Conservation (phyloP, 1,284 basidiomycete species). For the Ganoderma meredithae region DNA sequence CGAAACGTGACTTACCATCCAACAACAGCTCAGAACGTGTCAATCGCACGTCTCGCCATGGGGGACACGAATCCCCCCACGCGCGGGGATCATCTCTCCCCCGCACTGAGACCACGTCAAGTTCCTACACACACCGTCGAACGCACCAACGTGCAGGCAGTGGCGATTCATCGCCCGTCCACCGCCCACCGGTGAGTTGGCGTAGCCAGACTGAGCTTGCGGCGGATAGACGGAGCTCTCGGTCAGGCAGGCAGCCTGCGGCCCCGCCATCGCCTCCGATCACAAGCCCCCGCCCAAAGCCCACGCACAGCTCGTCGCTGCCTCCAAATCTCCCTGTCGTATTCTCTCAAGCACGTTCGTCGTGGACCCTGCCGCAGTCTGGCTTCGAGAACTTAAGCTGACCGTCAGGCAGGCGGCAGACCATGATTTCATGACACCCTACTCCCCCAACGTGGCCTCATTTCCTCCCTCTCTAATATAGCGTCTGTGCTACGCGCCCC, state of each 20-base stretch:
- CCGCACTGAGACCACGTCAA: conserved; percentile 23
- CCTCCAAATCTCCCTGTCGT: conserved; percentile 27
- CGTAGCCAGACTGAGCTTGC: conserved; percentile 19
- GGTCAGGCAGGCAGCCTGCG: conserved; percentile 3
- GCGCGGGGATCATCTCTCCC: conserved; percentile 25
- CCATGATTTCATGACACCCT: conserved; percentile 33
- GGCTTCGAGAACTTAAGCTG: conserved; percentile 37
- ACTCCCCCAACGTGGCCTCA: not conserved
- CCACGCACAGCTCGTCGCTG: conserved; percentile 30
- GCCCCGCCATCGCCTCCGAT: conserved; percentile 10
- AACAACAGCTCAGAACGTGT: conserved; percentile 35
- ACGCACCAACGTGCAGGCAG: conserved; percentile 36
- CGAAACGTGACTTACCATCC: conserved; percentile 26
- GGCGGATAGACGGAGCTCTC: conserved; percentile 27
- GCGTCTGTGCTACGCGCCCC: not conserved
- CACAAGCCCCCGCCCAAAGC: conserved; percentile 18
- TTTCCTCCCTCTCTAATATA: not conserved
- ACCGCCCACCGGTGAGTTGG: conserved; percentile 12
- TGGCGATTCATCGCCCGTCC: conserved; percentile 23
- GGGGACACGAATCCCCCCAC: conserved; percentile 16
- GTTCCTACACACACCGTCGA: conserved; percentile 12
- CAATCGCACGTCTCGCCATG: conserved; percentile 28
- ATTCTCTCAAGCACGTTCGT: conserved; percentile 29
- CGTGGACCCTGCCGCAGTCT: conserved; percentile 31
- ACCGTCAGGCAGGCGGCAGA: conserved; percentile 31